phyloP scores from a whole-genome alignment of 768 basidiomycete species.

The Boletus pseudo-olivaceus region DNA sequence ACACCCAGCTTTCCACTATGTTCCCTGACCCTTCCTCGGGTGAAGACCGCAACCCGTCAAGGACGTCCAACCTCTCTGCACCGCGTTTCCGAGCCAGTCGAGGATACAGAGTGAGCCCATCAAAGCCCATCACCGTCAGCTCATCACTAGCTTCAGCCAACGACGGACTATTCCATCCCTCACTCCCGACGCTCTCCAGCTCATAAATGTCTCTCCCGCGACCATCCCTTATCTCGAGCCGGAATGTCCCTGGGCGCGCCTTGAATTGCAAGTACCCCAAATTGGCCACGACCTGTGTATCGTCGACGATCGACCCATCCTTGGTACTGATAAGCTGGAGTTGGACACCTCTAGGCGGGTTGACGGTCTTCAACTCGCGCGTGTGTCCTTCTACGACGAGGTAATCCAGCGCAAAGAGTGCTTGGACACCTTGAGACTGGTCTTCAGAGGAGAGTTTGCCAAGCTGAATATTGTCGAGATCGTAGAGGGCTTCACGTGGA shows the following conservation, averaged over 20 bases:
- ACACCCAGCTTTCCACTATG: constrained; percentile 46
- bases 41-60: constrained; percentile 44
- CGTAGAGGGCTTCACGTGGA: constrained; percentile 82
- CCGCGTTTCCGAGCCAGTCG: constrained; percentile 65
- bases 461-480: constrained; percentile 94
- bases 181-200: constrained; percentile 83
- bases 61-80: constrained; percentile 79
- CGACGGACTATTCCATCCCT: constrained; percentile 80
- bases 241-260: constrained; percentile 84
- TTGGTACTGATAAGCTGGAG: constrained; percentile 65
- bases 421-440: constrained; percentile 53
- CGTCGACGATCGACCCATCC: constrained; percentile 51
- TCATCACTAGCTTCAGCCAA: constrained; percentile 68
- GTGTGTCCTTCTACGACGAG: constrained; percentile 95
- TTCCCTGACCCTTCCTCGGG: constrained; percentile 34
- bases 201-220: constrained; percentile 75
- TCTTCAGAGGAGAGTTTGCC: constrained; percentile 58
- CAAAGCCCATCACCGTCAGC: constrained; percentile 84
- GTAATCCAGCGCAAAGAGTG: constrained; percentile 84
- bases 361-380: constrained; percentile 59
- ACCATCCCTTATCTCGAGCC: constrained; percentile 78
- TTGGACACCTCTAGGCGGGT: constrained; percentile 87
- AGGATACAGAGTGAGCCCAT: constrained; percentile 87
- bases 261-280: constrained; percentile 96
- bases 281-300: constrained; percentile 92